Evolutionary conservation across 179 eudicot genomes (phyloP), one percentile per base, ranked within the genome.

Genomic region (Gypsophila paniculata): DNA sequence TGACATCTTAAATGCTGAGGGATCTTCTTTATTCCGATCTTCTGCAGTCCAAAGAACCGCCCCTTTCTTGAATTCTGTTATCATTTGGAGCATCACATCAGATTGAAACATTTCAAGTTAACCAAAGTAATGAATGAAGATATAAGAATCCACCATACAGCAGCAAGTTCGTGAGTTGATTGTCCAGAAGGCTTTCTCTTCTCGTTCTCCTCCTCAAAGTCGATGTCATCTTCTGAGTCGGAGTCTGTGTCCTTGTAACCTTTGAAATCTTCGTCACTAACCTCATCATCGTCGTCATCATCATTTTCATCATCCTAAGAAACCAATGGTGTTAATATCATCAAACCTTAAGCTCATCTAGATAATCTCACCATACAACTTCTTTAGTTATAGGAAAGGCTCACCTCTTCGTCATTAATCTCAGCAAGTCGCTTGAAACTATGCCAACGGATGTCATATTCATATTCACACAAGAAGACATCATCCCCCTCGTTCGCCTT

Each of bases 341-440:
- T 44, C 66, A 73, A 76, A 9, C 52, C 73, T 65, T 61, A 64
- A 10, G 25, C 7, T 42, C 25, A 22, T 9, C 6, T 38, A 38
- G 66, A 32, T 17, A 61, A n/a, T n/a, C n/a, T n/a, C n/a, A n/a
- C n/a, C n/a, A n/a, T n/a, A 39, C 4, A 46, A 22, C 71, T 46
- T 74, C 17, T 5, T 46, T 17, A 44, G n/a, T 32, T n/a, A n/a
- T 49, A 51, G 17, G 11, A 10, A 69, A 17, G 72, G 63, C 78
- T 75, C 74, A 91, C 97, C 86, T 82, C 87, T 64, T 82, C 72
- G 21, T 79, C 76, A 71, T 87, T 87, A 48, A 87, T 83, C 54
- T 93, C 96, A 0, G 93, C 91, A 61, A 88, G 87, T 53, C 96
- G 86, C 83, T 93, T 93, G 88, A 93, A 93, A 76, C 87, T 89